phyloP scores from a whole-genome alignment of 805 yeast genomes.

The Wickerhamiella parazyma region DNA sequence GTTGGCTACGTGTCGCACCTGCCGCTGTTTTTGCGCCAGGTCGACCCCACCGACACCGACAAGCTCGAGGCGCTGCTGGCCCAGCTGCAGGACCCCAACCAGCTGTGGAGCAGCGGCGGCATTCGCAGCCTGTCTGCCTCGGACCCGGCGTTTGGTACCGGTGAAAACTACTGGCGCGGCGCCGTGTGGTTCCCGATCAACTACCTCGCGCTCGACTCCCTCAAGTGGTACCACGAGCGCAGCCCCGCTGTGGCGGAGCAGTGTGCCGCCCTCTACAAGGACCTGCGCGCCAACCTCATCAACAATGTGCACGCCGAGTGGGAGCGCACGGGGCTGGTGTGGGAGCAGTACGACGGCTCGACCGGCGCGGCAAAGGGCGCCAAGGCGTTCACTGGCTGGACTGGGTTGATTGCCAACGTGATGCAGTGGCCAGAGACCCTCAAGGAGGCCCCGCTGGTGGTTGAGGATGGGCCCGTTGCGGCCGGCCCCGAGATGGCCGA shows the following conservation, averaged over 20 bases:
- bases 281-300: slow-evolving; percentile 54
- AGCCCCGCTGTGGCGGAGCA: slow-evolving; percentile 25
- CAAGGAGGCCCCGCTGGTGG: not conserved
- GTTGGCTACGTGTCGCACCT: slow-evolving; percentile 77
- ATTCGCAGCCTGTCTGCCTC: slow-evolving; percentile 63
- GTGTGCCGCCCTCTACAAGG: slow-evolving; percentile 39
- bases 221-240: slow-evolving; percentile 38
- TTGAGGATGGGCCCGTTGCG: slow-evolving; percentile 10
- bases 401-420: slow-evolving; percentile 64
- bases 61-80: slow-evolving; percentile 41
- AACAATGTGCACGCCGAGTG: slow-evolving; percentile 56
- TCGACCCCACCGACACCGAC: slow-evolving; percentile 33
- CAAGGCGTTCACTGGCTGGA: slow-evolving; percentile 90
- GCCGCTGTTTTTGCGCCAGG: slow-evolving; percentile 66
- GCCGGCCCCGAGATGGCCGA: slow-evolving; percentile 18
- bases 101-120: slow-evolving; percentile 68
- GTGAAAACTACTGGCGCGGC: slow-evolving; percentile 92
- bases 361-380: slow-evolving; percentile 72
- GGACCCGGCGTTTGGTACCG: slow-evolving; percentile 54
- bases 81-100: slow-evolving; percentile 51
- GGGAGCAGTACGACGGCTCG: slow-evolving; percentile 77
- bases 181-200: slow-evolving; percentile 89
- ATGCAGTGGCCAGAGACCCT: slow-evolving; percentile 61
- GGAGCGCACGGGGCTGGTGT: slow-evolving; percentile 63
- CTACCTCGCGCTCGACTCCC: slow-evolving; percentile 61